A percentile compares a stretch with the other conserved stretches of the same genome.
These are phyloP conservation scores for Staphylotrichum tortipilum DNA, from an alignment of 495 filamentous ascomycete genomes.

Conservation along the genomic window DNA sequence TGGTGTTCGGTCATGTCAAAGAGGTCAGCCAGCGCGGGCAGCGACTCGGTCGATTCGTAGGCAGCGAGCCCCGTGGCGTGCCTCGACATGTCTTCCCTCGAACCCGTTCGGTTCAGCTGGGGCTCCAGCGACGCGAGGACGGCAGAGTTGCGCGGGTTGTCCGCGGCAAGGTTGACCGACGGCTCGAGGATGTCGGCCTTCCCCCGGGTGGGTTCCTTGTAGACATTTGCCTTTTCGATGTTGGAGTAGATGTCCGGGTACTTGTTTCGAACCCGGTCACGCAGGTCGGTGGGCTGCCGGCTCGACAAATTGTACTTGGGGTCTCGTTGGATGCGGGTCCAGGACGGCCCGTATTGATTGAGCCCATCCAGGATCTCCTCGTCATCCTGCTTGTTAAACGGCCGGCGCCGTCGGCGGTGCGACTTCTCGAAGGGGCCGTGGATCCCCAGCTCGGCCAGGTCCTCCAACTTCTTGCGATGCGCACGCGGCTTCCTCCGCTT, in stretches of 20 bases:
- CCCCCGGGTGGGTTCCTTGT: constrained; percentile 20
- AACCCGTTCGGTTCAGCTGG: constrained; percentile 30
- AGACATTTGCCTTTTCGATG: constrained; percentile 48
- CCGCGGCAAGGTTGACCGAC: constrained; percentile 29
- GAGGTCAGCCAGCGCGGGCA: constrained; percentile 17
- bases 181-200: constrained; percentile 31
- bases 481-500: constrained; percentile 40
- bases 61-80: constrained; percentile 21
- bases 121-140: constrained; percentile 23
- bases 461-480: constrained; percentile 46
- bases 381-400: constrained; percentile 71
- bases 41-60: constrained; percentile 27
- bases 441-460: constrained; percentile 50
- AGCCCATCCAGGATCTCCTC: constrained; percentile 67
- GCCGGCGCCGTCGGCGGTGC: constrained; percentile 45
- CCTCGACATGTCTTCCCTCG: constrained; percentile 34
- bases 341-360: constrained; percentile 63
- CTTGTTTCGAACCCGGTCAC: constrained; percentile 74
- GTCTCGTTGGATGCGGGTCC: constrained; percentile 74
- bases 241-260: constrained; percentile 53
- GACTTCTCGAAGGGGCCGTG: constrained; percentile 46
- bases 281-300: constrained; percentile 67
- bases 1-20: constrained; percentile 17
- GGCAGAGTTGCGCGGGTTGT: constrained; percentile 25
- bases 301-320: constrained; percentile 53